Evolutionary conservation across 352 stramenopile species (phyloP), one percentile per base, ranked within the genome.

Genomic region (Globisporangium iwayamae): DNA sequence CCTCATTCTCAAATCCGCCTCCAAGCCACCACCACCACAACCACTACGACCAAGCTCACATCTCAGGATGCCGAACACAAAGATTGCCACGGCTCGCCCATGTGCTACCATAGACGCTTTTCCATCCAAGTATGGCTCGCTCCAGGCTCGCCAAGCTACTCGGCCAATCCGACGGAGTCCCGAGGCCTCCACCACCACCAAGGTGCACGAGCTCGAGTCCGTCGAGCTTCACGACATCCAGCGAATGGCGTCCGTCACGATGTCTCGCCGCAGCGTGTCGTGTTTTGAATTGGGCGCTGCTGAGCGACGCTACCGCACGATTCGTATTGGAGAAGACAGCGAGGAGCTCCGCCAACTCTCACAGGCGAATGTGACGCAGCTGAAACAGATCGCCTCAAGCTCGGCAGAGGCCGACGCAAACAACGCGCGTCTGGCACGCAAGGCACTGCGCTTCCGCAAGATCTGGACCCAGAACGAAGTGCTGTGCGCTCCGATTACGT

Each of bases 311-410:
- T 65, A 67, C 5, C 64, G 58, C 13, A 75, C 66, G 46, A 69
- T 79, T 48, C 72, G 70, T 56, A 76, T 68, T 1, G 45, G 60
- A 11, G 34, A 63, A 22, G 72, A 67, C 4, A 76, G 68, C 50
- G 58, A 67, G 25, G 63, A 67, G 28, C 69, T 79, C 2, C 67
- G 66, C 16, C 25, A 45, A 45, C 52, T 57, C 30, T 11, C 52
- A 14, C 28, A 39, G 28, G 30, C 52, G 3, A 57, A 57, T 22
- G 52, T 57, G 11, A 36, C 16, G 9, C 22, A 56, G n/a, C 51
- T 36, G 14, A 13, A 16, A 28, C 51, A 41, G n/a, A n/a, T n/a
- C n/a, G n/a, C n/a, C n/a, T n/a, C n/a, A n/a, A n/a, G n/a, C n/a
- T n/a, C n/a, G n/a, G n/a, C n/a, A 3, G 59, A 32, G 10, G 52